phyloP scores from a whole-genome alignment of 1,139 yeast genomes.

The Blastobotrys serpentis region DNA sequence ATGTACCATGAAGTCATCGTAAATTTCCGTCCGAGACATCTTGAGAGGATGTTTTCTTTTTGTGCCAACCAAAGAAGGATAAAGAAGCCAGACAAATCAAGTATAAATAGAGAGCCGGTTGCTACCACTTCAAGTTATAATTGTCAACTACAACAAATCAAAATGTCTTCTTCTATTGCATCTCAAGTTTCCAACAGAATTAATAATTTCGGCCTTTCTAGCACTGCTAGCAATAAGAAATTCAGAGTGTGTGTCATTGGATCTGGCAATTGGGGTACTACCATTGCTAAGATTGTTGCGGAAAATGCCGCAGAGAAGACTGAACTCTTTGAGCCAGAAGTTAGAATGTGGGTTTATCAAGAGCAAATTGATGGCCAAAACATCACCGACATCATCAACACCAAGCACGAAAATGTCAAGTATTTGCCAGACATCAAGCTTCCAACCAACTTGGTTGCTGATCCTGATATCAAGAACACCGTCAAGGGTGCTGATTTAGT shows the following conservation, averaged over 20 bases:
- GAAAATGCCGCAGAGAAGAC: constrained; percentile 76
- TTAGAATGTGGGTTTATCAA: constrained; percentile 94
- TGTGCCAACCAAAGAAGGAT: constrained; percentile 11
- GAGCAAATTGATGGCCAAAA: constrained; percentile 64
- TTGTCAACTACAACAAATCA: not conserved
- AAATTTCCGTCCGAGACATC: constrained; percentile 9
- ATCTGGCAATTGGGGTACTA: constrained; percentile 72
- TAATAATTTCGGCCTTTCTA: constrained; percentile 17
- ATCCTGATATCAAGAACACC: constrained; percentile 73
- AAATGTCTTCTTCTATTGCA: constrained; percentile 14
- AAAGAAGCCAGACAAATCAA: constrained; percentile 9
- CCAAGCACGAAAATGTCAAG: constrained; percentile 76
- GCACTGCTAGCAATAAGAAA: constrained; percentile 11
- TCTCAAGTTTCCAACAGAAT: constrained; percentile 18
- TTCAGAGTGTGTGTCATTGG: constrained; percentile 43
- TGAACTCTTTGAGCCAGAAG: constrained; percentile 61
- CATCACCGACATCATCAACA: constrained; percentile 83
- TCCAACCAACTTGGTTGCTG: constrained; percentile 79
- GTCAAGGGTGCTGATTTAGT: constrained; percentile 77
- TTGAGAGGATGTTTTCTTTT: not conserved
- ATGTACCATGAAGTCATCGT: constrained; percentile 9
- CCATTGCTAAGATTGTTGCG: constrained; percentile 89
- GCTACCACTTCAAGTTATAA: constrained; percentile 8
- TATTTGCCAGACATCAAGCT: constrained; percentile 76
- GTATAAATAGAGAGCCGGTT: constrained; percentile 13